Evolutionary conservation across 148 eudicot species (phyloP), one percentile per base, ranked within the genome.

Genomic region (Polygonum aviculare): DNA sequence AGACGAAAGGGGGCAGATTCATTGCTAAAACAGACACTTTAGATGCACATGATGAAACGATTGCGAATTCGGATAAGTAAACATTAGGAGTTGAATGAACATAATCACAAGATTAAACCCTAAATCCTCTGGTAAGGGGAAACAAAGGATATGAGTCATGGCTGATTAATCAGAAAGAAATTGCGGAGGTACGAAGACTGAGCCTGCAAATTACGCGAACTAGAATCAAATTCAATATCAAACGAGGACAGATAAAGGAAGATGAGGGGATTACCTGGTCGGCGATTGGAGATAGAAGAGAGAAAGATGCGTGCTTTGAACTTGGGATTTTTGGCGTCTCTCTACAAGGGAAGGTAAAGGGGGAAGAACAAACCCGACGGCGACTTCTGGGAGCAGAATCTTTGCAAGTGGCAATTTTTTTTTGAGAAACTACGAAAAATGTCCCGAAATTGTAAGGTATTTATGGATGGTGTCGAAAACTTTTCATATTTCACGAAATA

Each of bases 81-180:
- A 12, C 22, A 35, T 7, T 36, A 48, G 26, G 33, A 47, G 12
- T 35, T 1, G 33, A 3, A 22, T 14, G 9, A 8, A 51, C 31
- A 40, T 22, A 39, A 8, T 26, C 31, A 31, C 19, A 40, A 15
- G 4, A 0, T 19, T 31, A 60, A 50, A 33, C 15, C 15, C 60
- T 44, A 73, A 72, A 59, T 57, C 63, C 63, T 57, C 63, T 57
- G 63, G 10, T 19, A 19, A 21, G 21, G 69, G 69, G 52, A 57
- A 5, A 36, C 1, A 21, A 81, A 84, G 87, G 84, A 84, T 84
- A 84, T 84, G 83, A 80, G 87, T 84, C 87, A 84, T 84, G 65
- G 71, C 22, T 70, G 54, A 45, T 19, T 63, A 16, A 36, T 47
- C 50, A 1, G 3, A 44, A 38, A 14, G 41, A 74, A 77, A 77